Evolutionary conservation across 345 rosid genomes (phyloP).

Genomic region (Moricandia arvensis): DNA sequence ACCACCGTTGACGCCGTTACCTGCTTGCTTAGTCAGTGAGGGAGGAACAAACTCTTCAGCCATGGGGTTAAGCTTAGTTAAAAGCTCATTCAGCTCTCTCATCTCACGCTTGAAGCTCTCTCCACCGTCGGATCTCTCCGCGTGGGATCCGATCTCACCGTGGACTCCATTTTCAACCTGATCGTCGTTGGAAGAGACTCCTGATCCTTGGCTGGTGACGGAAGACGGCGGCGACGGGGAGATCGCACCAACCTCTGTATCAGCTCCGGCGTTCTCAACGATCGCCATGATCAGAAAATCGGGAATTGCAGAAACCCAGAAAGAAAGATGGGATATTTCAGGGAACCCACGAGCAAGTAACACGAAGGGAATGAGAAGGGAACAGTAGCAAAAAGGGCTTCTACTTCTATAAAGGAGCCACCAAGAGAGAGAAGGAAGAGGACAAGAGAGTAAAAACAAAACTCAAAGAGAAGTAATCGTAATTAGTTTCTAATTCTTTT

Average conservation of each 20-base stretch:
- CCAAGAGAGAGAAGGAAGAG: constrained; percentile 21
- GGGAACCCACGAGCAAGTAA: constrained; percentile 27
- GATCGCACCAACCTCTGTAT: constrained; percentile 31
- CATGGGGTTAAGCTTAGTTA: constrained; percentile 91
- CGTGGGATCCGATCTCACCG: constrained; percentile 40
- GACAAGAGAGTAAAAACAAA: constrained; percentile 25
- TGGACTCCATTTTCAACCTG: constrained; percentile 36
- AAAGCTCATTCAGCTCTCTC: constrained; percentile 80
- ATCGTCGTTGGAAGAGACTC: constrained; percentile 37
- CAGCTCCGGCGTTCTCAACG: constrained; percentile 49
- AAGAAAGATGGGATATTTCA: constrained; percentile 24
- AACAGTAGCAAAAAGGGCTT: constrained; percentile 21
- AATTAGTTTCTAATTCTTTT: too few species aligned
- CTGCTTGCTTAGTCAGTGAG: constrained; percentile 46
- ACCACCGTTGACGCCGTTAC: constrained; percentile 33
- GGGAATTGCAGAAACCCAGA: neutral
- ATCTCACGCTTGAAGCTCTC: constrained; percentile 59
- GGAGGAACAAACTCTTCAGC: constrained; percentile 94
- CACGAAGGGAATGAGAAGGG: constrained; percentile 6
- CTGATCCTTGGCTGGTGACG: constrained; percentile 42
- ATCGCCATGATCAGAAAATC: constrained; percentile 51
- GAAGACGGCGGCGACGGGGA: constrained; percentile 44
- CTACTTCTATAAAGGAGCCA: constrained; percentile 20
- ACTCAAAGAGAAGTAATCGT: neutral
- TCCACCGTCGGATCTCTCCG: constrained; percentile 42